Conservation (phyloP, 1,284 basidiomycete genomes). For the Rhodotorula sp. region DNA sequence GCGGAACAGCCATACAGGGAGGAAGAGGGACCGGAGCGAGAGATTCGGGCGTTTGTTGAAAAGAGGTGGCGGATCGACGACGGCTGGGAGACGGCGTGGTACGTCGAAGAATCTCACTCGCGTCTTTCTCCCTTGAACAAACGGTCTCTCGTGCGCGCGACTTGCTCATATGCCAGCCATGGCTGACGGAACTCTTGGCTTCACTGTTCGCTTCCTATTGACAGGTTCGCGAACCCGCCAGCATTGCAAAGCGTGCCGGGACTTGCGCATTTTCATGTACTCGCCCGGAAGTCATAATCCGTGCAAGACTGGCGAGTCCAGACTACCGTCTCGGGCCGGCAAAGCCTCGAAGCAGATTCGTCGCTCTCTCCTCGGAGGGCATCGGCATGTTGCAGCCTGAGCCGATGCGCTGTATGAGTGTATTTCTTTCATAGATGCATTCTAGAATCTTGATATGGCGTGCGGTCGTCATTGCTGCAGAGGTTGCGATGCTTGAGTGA, state of each 20-base stretch:
- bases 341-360: too few species aligned
- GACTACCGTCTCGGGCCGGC: too few species aligned
- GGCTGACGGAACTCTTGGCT: too few species aligned
- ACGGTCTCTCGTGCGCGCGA: not conserved
- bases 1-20: slow-evolving; percentile 44
- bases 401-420: too few species aligned
- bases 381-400: too few species aligned
- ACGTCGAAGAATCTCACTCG: slow-evolving; percentile 52
- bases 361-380: too few species aligned
- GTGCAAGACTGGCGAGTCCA: too few species aligned
- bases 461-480: too few species aligned
- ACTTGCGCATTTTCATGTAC: slow-evolving; percentile 75
- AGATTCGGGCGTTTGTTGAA: slow-evolving; percentile 61
- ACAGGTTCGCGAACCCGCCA: slow-evolving; percentile 47
- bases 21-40: slow-evolving; percentile 60
- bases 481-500: not conserved
- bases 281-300: slow-evolving; percentile 53
- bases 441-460: too few species aligned
- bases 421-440: too few species aligned
- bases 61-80: slow-evolving; percentile 61
- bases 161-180: too few species aligned
- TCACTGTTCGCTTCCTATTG: not conserved
- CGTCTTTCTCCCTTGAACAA: slow-evolving; percentile 4
- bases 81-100: slow-evolving; percentile 80
- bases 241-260: slow-evolving; percentile 73